phyloP scores from a whole-genome alignment of 768 basidiomycete genomes.

The Naganishia vaughanmartiniae region DNA sequence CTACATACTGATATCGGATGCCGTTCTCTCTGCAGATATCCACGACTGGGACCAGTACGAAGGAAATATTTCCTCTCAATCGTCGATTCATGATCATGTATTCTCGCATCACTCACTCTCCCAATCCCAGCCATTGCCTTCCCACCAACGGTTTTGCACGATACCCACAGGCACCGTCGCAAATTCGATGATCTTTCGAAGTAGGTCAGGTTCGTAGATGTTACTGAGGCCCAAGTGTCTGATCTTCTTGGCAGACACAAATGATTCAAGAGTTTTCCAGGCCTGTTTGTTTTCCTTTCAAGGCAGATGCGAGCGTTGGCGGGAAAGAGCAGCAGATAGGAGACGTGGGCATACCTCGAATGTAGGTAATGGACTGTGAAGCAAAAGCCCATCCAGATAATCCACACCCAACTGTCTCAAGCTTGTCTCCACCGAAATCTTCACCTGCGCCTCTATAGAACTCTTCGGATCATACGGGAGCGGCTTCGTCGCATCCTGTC shows the following conservation, averaged over 20 bases:
- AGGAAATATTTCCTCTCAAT: background rate
- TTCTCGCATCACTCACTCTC: constrained; percentile 42
- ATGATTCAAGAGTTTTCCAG: constrained; percentile 62
- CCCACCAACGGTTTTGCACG: constrained; percentile 68
- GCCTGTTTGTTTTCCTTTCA: constrained; percentile 63
- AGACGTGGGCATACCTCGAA: constrained; percentile 45
- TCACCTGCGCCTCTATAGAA: constrained; percentile 62
- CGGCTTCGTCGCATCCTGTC: constrained; percentile 69
- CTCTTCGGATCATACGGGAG: constrained; percentile 68
- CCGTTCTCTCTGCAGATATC: constrained; percentile 63
- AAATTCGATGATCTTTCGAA: constrained; percentile 60
- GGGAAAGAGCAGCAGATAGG: background rate
- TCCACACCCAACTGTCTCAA: constrained; percentile 67
- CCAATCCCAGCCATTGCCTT: constrained; percentile 73
- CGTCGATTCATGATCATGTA: too few relatives aligned
- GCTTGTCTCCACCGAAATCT: constrained; percentile 63
- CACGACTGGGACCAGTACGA: constrained; percentile 54
- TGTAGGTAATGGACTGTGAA: constrained; percentile 71
- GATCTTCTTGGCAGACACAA: constrained; percentile 63
- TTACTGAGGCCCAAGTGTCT: constrained; percentile 67
- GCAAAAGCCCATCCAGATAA: constrained; percentile 73
- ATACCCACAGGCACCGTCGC: constrained; percentile 62
- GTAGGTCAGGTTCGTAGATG: constrained; percentile 63
- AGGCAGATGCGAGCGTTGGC: background rate
- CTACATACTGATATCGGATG: constrained; percentile 68